Base-by-base conservation (phyloP, 139 green algal species). In the Chlamydomonas eustigma region DNA sequence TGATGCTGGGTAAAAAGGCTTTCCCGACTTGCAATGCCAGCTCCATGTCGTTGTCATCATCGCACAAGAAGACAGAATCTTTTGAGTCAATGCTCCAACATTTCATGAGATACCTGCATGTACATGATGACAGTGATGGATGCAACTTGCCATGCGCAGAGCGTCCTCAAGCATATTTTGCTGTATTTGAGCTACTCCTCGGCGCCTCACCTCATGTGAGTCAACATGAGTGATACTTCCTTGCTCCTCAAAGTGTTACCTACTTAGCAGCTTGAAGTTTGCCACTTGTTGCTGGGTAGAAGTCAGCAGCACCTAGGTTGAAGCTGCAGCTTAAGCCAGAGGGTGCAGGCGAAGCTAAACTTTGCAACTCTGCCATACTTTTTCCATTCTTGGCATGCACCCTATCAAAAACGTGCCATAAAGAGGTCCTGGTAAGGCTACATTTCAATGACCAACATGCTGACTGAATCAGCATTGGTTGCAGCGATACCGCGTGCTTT, bases 11-110 rank as follows among this genome's bases (percentile, higher is more conserved):
- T 75, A 94, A 50, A 75, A 91, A 93, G 4, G 86, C 88, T 38
- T 81, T 78, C 4, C 83, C 83, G 25, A 92, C 83, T 22, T 83
- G 50, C 12, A 64, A 74, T 25, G 90, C 90, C 63, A 94, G 80
- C 71, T 80, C 71, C 77, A 94, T 71, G 80, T 94, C 90, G 51
- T 94, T 94, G 81, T 92, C 88, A 74, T 94, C 90, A 37, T 94
- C 90, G 67, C 88, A 92, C 80, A 96, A 63, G 64, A 93, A 85
- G 36, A 74, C 80, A 22, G 63, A 81, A 32, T 81, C 76, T 0
- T 30, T 24, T 0, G 83, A 72, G 0, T 52, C 32, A 0, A 85
- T 85, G 0, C 69, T 50, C 24, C 85, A 90, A 1, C 64, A 66
- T 8, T 74, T 0, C 86, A 93, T 88, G 4, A 94, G 79, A 71